Base-by-base conservation (phyloP, 345 rosid species). In the Erucastrum elatum region DNA sequence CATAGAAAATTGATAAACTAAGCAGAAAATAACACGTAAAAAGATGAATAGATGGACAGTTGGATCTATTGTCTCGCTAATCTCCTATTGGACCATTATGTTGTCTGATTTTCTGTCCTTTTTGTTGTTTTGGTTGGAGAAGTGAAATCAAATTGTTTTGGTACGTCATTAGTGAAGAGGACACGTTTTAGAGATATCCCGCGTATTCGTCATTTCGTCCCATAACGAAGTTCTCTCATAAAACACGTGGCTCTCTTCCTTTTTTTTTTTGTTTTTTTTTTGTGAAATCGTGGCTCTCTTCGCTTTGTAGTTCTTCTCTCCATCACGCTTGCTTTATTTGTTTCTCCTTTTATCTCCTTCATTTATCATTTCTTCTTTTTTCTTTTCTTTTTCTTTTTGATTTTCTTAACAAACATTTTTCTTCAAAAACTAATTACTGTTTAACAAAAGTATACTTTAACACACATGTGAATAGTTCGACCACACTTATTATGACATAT, bases 1-100 rank as follows among this genome's bases (percentile, higher is more conserved):
- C 3, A 6, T 25, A 4, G n/a, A 33, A 46, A 62, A 74, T 11
- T 34, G 4, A 73, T 31, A 21, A 44, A 65, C 74, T 21, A 74
- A 46, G 16, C 37, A 53, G 34, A 53, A 33, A 74, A 30, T 15
- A 80, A 80, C 76, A 81, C 77, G 80, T 75, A 76, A 34, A 75
- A 64, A 75, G 67, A 70, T 25, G 26, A 75, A 41, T 34, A 73
- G 53, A 68, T 53, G 35, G 82, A 74, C 79, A 59, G 65, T 34
- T 71, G 68, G 64, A 64, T 71, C 26, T 35, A 3, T 58, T 56
- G 72, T 75, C 62, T 56, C 69, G 27, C 60, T 81, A 80, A 66
- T 44, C 73, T 33, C 69, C 39, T 64, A 76, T 81, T 75, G 83
- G 80, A 81, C 80, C 80, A 81, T 71, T 81, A 76, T 75, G 73